Percentiles rank a stretch among this genome's conserved stretches.
Evolutionary conservation across 495 filamentous ascomycete species (phyloP).

Genomic region (Lasiosphaeriaceae sp.): DNA sequence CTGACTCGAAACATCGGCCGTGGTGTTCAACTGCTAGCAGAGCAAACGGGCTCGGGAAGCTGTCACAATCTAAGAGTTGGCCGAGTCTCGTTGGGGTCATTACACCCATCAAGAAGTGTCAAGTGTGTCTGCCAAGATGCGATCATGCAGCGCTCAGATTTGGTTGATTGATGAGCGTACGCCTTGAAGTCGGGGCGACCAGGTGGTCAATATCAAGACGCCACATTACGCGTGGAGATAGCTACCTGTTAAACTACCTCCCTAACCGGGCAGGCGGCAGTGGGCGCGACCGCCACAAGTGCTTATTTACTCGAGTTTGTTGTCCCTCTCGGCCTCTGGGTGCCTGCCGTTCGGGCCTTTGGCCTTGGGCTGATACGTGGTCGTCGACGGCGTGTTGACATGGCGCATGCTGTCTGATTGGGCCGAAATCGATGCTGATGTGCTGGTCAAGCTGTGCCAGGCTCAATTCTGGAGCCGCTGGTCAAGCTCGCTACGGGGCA

Average conservation of each 20-base stretch:
- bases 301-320: not conserved
- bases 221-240: conserved; percentile 4
- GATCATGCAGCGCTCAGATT: too few species aligned
- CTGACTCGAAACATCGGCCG: conserved; percentile 2
- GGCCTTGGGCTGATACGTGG: conserved; percentile 6
- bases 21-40: not conserved
- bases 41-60: too few species aligned
- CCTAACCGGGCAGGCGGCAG: not conserved
- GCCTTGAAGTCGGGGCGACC: not conserved
- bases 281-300: conserved; percentile 1
- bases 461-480: not conserved
- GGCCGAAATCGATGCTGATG: conserved; percentile 6
- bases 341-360: conserved; percentile 3
- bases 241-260: not conserved
- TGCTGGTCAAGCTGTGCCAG: not conserved
- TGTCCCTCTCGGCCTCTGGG: not conserved
- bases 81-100: too few species aligned
- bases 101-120: too few species aligned
- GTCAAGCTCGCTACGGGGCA: not conserved
- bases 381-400: conserved; percentile 4
- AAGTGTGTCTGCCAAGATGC: too few species aligned
- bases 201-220: not conserved
- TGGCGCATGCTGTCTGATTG: conserved; percentile 12
- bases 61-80: too few species aligned
- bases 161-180: not conserved